A percentile compares a stretch with the other conserved stretches of the same genome.
These are phyloP conservation scores for Amylostereum areolatum DNA, from an alignment of 1,284 basidiomycete genomes.

Conservation along the genomic window DNA sequence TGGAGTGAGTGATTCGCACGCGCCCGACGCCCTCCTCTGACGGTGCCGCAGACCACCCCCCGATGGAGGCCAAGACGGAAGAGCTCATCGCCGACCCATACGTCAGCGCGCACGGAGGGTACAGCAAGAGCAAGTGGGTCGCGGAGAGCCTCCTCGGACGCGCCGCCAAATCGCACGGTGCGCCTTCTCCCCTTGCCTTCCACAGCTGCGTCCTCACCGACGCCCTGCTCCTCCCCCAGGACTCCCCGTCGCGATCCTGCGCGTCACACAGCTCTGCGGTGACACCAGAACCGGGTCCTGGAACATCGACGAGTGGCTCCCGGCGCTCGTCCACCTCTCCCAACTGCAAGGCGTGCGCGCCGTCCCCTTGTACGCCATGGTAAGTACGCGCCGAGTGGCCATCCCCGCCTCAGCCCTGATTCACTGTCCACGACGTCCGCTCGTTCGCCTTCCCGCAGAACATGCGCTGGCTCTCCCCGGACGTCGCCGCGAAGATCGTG, in stretches of 20 bases:
- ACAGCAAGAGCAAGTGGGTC: slow-evolving; percentile 23
- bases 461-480: no score
- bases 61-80: slow-evolving; percentile 15
- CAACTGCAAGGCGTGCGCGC: no score
- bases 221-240: neutral
- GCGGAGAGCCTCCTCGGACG: neutral
- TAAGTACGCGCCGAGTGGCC: no score
- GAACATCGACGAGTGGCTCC: slow-evolving; percentile 14
- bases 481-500: no score
- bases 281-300: slow-evolving; percentile 8
- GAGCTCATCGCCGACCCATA: neutral
- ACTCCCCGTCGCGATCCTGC: slow-evolving; percentile 1
- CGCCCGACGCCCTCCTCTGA: neutral
- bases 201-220: neutral
- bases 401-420: no score
- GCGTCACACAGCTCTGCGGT: slow-evolving; percentile 12
- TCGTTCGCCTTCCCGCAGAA: no score
- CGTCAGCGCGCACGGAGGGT: slow-evolving; percentile 22
- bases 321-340: slow-evolving; percentile 7
- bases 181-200: no score
- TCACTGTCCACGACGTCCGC: no score
- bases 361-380: no score
- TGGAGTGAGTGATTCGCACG: no score
- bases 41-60: neutral
- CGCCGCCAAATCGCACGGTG: neutral